Evolutionary conservation across 1,139 yeast species (phyloP).

Genomic region (Candida sp.): DNA sequence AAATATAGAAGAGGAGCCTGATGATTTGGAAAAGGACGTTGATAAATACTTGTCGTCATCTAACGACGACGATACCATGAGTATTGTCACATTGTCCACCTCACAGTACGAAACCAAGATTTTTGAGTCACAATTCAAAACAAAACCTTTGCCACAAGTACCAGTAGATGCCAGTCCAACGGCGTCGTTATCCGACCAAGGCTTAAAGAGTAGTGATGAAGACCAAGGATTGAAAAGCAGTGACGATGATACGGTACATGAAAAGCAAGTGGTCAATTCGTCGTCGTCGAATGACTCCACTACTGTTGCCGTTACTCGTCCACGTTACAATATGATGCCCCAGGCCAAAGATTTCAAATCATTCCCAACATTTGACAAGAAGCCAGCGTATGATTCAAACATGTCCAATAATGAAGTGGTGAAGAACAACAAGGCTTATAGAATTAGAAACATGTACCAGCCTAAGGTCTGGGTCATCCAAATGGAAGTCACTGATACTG

Average conservation of each 20-base stretch:
- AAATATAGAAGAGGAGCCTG: neutral
- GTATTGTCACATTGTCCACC: conserved; percentile 52
- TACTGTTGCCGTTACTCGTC: conserved; percentile 1
- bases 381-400: conserved; percentile 8
- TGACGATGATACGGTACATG: conserved; percentile 6
- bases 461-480: conserved; percentile 66
- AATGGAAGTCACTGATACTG: conserved; percentile 85
- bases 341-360: conserved; percentile 13
- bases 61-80: conserved; percentile 30
- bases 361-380: conserved; percentile 12
- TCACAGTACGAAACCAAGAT: conserved; percentile 59
- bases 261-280: neutral
- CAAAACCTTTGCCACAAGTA: conserved; percentile 32
- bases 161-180: conserved; percentile 15
- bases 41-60: conserved; percentile 2
- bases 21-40: neutral
- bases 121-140: conserved; percentile 53
- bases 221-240: neutral
- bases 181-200: conserved; percentile 3
- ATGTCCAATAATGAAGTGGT: conserved; percentile 22
- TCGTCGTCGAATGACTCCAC: conserved; percentile 2
- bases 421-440: conserved; percentile 38
- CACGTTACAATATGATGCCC: conserved; percentile 11
- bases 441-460: conserved; percentile 38
- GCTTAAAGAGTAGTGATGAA: neutral